These are phyloP conservation scores for Suaeda aralocaspica DNA, from an alignment of 148 eudicot species.

Conservation along the genomic window DNA sequence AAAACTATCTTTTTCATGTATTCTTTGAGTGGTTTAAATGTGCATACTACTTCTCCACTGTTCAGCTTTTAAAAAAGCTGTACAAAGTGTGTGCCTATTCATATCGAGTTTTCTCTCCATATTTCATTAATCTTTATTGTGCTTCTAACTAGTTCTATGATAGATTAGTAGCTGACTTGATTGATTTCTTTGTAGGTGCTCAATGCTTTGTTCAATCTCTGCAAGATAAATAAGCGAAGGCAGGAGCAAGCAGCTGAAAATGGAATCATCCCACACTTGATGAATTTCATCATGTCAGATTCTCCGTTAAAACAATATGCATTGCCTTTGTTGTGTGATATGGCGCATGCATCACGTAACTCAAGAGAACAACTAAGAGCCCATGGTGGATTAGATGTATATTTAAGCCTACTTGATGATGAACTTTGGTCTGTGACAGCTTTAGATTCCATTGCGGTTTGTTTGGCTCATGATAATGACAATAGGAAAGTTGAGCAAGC, in stretches of 20 bases:
- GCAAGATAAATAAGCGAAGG: conserved; percentile 97
- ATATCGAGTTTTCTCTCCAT: not conserved
- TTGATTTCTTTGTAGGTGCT: conserved; percentile 59
- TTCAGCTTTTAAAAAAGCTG: not conserved
- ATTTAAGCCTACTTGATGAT: conserved; percentile 88
- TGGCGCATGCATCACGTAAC: conserved; percentile 99
- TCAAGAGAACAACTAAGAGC: conserved; percentile 95
- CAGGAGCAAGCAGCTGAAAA: conserved; percentile 99
- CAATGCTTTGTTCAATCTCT: conserved; percentile 88
- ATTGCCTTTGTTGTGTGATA: conserved; percentile 87
- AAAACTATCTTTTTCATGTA: not conserved
- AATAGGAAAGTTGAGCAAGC: conserved; percentile 96
- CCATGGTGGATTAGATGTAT: conserved; percentile 97
- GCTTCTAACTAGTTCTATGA: not conserved
- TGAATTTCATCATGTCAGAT: conserved; percentile 84
- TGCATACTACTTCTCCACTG: not conserved
- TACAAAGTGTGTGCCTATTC: not conserved
- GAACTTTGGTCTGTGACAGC: conserved; percentile 94
- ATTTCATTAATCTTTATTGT: not conserved
- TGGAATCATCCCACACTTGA: conserved; percentile 94
- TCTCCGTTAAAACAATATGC: conserved; percentile 92
- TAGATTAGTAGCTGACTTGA: conserved; percentile 11
- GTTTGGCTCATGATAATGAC: conserved; percentile 97
- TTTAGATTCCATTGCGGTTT: conserved; percentile 90
- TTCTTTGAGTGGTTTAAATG: not conserved